phyloP scores from a whole-genome alignment of 139 green algal species.

The Coccomyxa sp. region DNA sequence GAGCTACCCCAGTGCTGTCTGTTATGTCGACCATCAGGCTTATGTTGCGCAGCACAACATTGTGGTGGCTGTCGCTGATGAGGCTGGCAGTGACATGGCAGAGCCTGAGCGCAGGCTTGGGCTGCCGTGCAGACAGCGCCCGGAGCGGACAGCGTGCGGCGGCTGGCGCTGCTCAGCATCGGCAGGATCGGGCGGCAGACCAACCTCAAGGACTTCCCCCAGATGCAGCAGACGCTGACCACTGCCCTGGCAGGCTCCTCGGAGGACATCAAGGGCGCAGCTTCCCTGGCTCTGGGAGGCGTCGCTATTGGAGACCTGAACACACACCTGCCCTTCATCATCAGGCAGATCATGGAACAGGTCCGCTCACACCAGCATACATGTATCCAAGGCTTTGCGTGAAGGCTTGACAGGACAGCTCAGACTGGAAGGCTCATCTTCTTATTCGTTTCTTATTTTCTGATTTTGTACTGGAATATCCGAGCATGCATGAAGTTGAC shows the following conservation, averaged over 20 bases:
- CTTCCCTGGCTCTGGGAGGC: conserved; percentile 78
- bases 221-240: conserved; percentile 26
- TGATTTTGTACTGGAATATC: too few species aligned
- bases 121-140: conserved; percentile 13
- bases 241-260: neutral
- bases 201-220: conserved; percentile 57
- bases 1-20: too few species aligned
- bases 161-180: conserved; percentile 81
- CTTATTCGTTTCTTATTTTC: too few species aligned
- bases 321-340: conserved; percentile 73
- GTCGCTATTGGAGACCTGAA: conserved; percentile 70
- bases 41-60: too few species aligned
- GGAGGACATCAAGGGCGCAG: conserved; percentile 80
- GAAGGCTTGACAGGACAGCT: neutral
- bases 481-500: too few species aligned
- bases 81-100: neutral
- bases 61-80: neutral
- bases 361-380: conserved; percentile 8
- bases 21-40: too few species aligned
- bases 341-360: conserved; percentile 51
- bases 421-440: too few species aligned
- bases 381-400: neutral
- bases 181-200: conserved; percentile 75
- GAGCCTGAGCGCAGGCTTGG: neutral
- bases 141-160: conserved; percentile 21